Percentiles rank a stretch among this genome's conserved stretches.
These are phyloP conservation scores for Orychophragmus violaceus DNA, from an alignment of 345 rosid genomes.

Conservation along the genomic window DNA sequence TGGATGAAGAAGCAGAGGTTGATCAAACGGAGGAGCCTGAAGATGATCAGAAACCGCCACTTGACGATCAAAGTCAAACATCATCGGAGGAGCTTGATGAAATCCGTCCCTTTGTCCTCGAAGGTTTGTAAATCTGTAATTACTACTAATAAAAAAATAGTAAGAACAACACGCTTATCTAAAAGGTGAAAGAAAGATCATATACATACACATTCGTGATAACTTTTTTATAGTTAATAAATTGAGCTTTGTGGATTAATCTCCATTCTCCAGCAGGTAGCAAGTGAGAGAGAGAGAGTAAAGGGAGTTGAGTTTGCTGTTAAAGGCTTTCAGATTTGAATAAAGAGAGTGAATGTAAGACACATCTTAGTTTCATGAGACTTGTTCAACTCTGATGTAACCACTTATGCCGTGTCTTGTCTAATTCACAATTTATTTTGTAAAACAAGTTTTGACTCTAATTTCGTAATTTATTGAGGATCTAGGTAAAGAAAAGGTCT, in stretches of 20 bases:
- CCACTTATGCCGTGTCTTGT: slow-evolving; percentile 3
- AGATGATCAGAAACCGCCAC: slow-evolving; percentile 33
- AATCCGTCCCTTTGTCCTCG: slow-evolving; percentile 67
- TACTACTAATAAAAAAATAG: background rate
- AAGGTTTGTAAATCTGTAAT: slow-evolving; percentile 72
- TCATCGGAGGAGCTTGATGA: slow-evolving; percentile 22
- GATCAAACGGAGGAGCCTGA: slow-evolving; percentile 25
- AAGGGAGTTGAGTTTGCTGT: slow-evolving; percentile 13
- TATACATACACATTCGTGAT: background rate
- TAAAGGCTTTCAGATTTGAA: slow-evolving; percentile 12
- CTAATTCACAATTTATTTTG: background rate
- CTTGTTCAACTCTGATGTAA: slow-evolving; percentile 8
- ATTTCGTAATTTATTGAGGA: background rate
- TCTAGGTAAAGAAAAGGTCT: slow-evolving; percentile 1
- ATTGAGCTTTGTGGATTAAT: slow-evolving; percentile 6
- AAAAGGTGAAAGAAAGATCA: slow-evolving; percentile 19
- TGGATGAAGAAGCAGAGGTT: slow-evolving; percentile 19
- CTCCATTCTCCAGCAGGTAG: slow-evolving; percentile 19
- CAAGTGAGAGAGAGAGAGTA: slow-evolving; percentile 10
- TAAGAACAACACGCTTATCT: background rate
- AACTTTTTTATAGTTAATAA: background rate
- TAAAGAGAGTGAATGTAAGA: slow-evolving; percentile 23
- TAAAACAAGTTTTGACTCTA: background rate
- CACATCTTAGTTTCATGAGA: slow-evolving; percentile 2
- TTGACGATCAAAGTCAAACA: slow-evolving; percentile 33